phyloP scores from a whole-genome alignment of 352 stramenopile genomes.

The Chrysophaeum taylorii region DNA sequence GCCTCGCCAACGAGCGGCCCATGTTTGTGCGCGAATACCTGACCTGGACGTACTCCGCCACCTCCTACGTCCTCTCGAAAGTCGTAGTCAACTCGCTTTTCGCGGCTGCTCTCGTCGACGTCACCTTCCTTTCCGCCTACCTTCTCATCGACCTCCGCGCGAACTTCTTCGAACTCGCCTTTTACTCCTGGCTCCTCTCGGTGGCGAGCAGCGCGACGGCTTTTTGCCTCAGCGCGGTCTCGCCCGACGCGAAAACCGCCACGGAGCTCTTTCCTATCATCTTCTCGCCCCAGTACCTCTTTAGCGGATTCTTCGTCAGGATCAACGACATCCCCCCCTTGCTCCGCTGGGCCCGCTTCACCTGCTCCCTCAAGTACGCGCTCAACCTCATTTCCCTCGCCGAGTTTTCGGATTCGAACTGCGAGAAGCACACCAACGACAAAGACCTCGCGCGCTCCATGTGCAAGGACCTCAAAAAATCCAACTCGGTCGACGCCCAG shows the following conservation, averaged over 20 bases:
- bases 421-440: not conserved
- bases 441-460: too few relatives aligned
- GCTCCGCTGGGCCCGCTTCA: conserved; percentile 47
- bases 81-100: conserved; percentile 12
- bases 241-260: conserved; percentile 46
- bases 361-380: conserved; percentile 48
- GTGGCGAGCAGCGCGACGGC: conserved; percentile 38
- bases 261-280: conserved; percentile 47
- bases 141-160: conserved; percentile 43
- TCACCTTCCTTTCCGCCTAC: conserved; percentile 34
- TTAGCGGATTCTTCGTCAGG: conserved; percentile 47
- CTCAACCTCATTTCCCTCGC: conserved; percentile 31
- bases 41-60: conserved; percentile 16
- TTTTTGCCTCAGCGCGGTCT: conserved; percentile 43
- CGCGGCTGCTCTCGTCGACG: not conserved
- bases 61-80: conserved; percentile 21
- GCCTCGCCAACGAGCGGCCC: conserved; percentile 18
- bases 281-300: conserved; percentile 60
- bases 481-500: too few relatives aligned
- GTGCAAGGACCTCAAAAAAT: too few relatives aligned
- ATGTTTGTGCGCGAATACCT: conserved; percentile 25
- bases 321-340: conserved; percentile 32
- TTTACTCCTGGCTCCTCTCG: conserved; percentile 21
- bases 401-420: conserved; percentile 39
- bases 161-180: conserved; percentile 41